These are phyloP conservation scores for Ceratocystis colombiana DNA, from an alignment of 2,329 filamentous ascomycete genomes.

Conservation along the genomic window DNA sequence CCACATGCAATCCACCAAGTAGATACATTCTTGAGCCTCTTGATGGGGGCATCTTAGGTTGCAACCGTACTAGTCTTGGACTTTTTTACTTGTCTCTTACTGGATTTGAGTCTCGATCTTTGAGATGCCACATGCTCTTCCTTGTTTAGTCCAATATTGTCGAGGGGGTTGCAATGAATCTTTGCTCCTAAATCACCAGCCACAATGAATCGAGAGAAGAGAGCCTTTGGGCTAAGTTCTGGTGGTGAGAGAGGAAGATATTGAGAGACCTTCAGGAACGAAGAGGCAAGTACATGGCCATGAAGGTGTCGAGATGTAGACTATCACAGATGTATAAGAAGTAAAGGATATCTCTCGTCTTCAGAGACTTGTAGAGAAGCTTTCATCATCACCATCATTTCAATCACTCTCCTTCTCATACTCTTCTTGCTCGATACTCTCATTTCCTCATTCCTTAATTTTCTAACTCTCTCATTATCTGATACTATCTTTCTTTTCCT, in stretches of 20 bases:
- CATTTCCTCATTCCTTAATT: too few relatives aligned
- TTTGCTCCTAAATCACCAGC: neutral
- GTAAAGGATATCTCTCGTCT: neutral
- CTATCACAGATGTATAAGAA: neutral
- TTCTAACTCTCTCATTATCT: too few relatives aligned
- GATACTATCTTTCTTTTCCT: neutral
- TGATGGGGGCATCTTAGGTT: neutral
- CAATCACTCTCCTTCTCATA: neutral
- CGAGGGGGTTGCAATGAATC: neutral
- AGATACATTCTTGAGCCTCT: neutral
- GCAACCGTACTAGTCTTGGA: neutral
- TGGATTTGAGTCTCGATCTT: neutral
- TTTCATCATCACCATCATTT: constrained; percentile 1
- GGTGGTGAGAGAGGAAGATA: neutral
- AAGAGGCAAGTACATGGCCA: neutral
- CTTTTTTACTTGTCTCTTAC: neutral
- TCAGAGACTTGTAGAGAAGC: neutral
- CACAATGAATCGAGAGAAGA: neutral
- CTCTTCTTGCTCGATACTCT: neutral
- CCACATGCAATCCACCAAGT: constrained; percentile 1
- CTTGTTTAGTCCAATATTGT: neutral
- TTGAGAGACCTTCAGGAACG: neutral
- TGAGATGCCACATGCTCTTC: neutral
- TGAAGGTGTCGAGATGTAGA: neutral
- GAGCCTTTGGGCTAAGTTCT: neutral